Base-by-base conservation (phyloP, 1,284 basidiomycete species). In the Trametes hirsuta region DNA sequence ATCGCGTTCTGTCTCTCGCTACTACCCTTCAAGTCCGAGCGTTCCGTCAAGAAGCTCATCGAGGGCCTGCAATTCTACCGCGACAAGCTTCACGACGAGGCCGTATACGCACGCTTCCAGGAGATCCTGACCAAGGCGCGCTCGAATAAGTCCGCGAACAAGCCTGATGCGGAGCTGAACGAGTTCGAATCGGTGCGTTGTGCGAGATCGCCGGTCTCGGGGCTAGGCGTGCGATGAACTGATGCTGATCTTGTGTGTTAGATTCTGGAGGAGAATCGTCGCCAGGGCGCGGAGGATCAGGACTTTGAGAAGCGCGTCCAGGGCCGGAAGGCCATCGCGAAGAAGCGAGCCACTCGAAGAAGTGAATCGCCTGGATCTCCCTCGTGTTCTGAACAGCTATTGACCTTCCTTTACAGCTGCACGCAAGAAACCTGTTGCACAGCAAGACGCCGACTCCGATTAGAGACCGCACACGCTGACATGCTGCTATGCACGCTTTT, bases 1-100 rank as follows among this genome's bases (percentile, higher is more conserved):
- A 96, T 99, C 64, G 94, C 96, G 0, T 98, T 90, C 77, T 99
- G 97, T 74, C 79, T 99, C 3, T 95, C 95, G 0, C 77, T 98
- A 3, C 81, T 99, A 30, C 96, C 95, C 0, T 99, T 94, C 89
- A 98, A 98, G 75, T 96, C 94, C 1, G 97, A 99, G 68, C 85
- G 93, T 18, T 95, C 94, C 0, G 85, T 98, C 72, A 98, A 97
- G 85, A 98, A 96, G 75, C 85, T 99, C 62, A 93, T 96, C 68
- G 96, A 98, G 63, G 94, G 94, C 0, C 74, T 97, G 47, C 91
- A 88, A 47, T 91, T 88, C 76, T 98, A 99, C 71, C 90, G 95
- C 63, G 97, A 99, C 80, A 99, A 99, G 77, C 79, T 99, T 37
- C 93, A 97, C 75, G 95, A 98, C 67, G 82, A 87, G 55, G 81